Evolutionary conservation across 2,329 filamentous ascomycete species (phyloP), one percentile per base, ranked within the genome.

Genomic region (Beauveria sp.): DNA sequence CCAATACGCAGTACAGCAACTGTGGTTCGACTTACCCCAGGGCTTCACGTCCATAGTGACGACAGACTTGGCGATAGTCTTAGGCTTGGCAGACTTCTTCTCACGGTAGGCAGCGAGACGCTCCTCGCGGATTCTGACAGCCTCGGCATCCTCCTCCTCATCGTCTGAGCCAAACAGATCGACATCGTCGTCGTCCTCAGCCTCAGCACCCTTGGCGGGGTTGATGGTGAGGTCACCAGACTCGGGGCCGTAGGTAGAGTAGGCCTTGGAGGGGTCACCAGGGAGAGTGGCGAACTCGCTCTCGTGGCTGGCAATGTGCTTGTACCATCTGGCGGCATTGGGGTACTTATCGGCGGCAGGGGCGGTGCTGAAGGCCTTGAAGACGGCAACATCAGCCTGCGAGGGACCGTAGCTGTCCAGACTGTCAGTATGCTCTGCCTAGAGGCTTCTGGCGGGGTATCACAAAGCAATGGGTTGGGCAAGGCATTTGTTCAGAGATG

Each of bases 1-100:
- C 8, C 6, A 14, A 8, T 9, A 24, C 12, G 10, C 8, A 34
- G 34, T 63, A 63, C 48, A 22, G 47, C n/a, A 7, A 44, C 20
- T 7, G 7, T 34, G 44, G 16, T 26, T 48, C 64, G 64, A 82
- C 90, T 69, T 89, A 96, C 93, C 94, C 93, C 94, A 97, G 72
- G 94, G 94, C 87, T 99, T 99, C 68, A 99, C 90, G 72, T 97
- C 93, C 68, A 99, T 71, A 67, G 92, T 97, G 72, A 97, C 92
- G 65, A 97, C 82, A 63, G 93, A 97, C 86, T 99, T 99, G 76
- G 94, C 94, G 65, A 88, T 87, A 69, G 86, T 83, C 91, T 97
- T 97, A 67, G 83, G 80, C 86, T 96, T 96, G 77, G 84, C 84
- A 69, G 89, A 91, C 89, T 97, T 97, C 90, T 97, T 97, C 83